A percentile compares a stretch with the other conserved stretches of the same genome.
These are phyloP conservation scores for Calophaca sinica DNA, from an alignment of 306 rosid species.

Conservation along the genomic window DNA sequence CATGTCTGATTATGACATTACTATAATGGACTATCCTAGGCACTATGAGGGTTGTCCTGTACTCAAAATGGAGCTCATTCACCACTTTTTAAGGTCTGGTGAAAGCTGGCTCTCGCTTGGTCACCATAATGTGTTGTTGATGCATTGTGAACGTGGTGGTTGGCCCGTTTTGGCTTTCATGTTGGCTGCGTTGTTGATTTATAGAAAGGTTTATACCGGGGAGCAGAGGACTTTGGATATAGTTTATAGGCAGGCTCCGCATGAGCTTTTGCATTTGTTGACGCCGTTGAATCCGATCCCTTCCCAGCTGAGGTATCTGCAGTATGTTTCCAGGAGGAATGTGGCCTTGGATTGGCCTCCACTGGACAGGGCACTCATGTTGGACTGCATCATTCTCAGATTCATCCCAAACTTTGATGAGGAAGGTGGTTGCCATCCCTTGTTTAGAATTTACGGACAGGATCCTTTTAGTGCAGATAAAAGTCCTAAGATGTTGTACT, in stretches of 20 bases:
- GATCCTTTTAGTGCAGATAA: constrained; percentile 74
- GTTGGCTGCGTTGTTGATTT: constrained; percentile 88
- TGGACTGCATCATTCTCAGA: constrained; percentile 91
- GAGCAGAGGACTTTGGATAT: constrained; percentile 92
- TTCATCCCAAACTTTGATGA: constrained; percentile 76
- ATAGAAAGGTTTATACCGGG: constrained; percentile 69
- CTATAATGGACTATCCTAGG: constrained; percentile 93
- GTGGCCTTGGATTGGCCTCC: constrained; percentile 96
- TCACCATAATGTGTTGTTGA: constrained; percentile 73
- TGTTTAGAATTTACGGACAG: constrained; percentile 85
- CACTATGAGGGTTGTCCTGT: constrained; percentile 87
- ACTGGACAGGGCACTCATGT: constrained; percentile 77
- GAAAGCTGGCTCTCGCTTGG: constrained; percentile 97
- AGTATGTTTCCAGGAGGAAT: constrained; percentile 87
- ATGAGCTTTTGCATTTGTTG: constrained; percentile 76
- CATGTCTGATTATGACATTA: constrained; percentile 78
- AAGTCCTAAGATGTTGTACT: constrained; percentile 66
- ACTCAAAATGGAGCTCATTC: constrained; percentile 83
- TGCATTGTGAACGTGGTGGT: constrained; percentile 95
- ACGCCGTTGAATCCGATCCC: constrained; percentile 83
- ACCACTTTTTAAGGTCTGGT: constrained; percentile 85
- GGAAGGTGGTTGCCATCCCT: constrained; percentile 80
- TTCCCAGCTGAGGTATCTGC: constrained; percentile 89
- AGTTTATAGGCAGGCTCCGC: constrained; percentile 89
- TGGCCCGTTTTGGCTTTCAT: constrained; percentile 96